These are phyloP conservation scores for Dioscorea zingiberensis DNA, from an alignment of 106 monocot genomes.

Conservation along the genomic window DNA sequence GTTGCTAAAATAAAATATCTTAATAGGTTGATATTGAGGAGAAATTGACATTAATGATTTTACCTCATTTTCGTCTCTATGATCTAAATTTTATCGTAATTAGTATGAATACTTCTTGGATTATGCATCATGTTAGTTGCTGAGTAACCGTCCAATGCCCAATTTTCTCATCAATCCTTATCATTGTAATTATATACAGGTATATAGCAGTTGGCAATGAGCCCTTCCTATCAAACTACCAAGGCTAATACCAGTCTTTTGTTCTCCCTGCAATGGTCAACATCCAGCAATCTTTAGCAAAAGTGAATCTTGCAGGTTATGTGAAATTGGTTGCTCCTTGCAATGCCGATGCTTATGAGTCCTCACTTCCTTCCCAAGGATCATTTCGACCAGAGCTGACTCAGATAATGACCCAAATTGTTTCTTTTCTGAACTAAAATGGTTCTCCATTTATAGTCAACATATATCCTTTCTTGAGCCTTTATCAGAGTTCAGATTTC, in stretches of 20 bases:
- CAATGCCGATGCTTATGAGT: conserved; percentile 85
- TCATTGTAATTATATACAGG: conserved; percentile 15
- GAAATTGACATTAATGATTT: too few relatives aligned
- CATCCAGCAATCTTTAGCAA: conserved; percentile 69
- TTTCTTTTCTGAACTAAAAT: conserved; percentile 63
- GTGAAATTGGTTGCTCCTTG: conserved; percentile 85
- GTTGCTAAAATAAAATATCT: too few relatives aligned
- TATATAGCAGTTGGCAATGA: conserved; percentile 91
- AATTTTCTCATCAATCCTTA: background rate
- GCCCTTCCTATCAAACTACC: conserved; percentile 77
- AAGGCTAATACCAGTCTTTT: conserved; percentile 54
- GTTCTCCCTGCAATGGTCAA: conserved; percentile 65
- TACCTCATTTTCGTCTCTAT: too few relatives aligned
- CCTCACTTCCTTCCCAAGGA: conserved; percentile 71
- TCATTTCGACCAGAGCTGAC: conserved; percentile 64
- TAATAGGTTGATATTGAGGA: too few relatives aligned
- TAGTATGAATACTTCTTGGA: too few relatives aligned
- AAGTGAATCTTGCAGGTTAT: conserved; percentile 61
- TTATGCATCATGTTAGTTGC: too few relatives aligned
- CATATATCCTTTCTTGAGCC: conserved; percentile 81
- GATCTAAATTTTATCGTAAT: too few relatives aligned
- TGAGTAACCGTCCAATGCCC: too few relatives aligned
- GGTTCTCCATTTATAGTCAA: conserved; percentile 78
- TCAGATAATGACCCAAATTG: conserved; percentile 62
- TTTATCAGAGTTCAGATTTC: conserved; percentile 68